These are phyloP conservation scores for Teunomyces lycoperdinae DNA, from an alignment of 805 yeast species.

Conservation along the genomic window DNA sequence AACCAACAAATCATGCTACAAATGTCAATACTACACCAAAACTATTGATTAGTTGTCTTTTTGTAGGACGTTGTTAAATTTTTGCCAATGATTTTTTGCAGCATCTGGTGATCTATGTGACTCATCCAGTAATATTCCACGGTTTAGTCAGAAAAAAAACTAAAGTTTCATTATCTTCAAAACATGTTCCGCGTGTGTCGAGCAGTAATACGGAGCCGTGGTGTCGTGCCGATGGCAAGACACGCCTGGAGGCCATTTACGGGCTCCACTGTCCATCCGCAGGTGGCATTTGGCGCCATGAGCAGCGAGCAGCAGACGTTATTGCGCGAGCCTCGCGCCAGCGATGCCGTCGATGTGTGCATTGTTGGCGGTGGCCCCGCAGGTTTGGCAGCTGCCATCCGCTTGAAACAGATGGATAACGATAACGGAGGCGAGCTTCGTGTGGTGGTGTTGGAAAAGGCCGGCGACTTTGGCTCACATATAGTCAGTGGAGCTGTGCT, in stretches of 20 bases:
- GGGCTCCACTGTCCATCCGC: background rate
- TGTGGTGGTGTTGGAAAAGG: constrained; percentile 88
- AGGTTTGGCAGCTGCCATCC: constrained; percentile 91
- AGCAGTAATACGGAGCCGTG: background rate
- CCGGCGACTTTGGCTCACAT: constrained; percentile 90
- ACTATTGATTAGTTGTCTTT: no score
- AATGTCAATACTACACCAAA: no score
- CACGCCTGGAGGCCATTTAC: background rate
- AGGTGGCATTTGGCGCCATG: background rate
- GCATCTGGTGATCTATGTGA: background rate
- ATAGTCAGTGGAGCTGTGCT: constrained; percentile 91
- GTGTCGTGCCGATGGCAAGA: background rate
- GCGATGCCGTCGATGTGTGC: constrained; percentile 88
- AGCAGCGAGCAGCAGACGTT: constrained; percentile 1
- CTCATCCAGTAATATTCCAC: constrained; percentile 1
- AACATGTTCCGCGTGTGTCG: background rate
- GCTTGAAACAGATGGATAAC: constrained; percentile 77
- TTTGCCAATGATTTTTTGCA: background rate
- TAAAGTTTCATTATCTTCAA: background rate
- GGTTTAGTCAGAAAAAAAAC: background rate
- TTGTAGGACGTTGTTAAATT: no score
- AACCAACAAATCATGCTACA: no score
- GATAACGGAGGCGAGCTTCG: constrained; percentile 69
- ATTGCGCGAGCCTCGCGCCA: constrained; percentile 61
- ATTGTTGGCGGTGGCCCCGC: constrained; percentile 99